These are phyloP conservation scores for Talaromyces sp. DNA, from an alignment of 2,329 filamentous ascomycete species.

Conservation along the genomic window DNA sequence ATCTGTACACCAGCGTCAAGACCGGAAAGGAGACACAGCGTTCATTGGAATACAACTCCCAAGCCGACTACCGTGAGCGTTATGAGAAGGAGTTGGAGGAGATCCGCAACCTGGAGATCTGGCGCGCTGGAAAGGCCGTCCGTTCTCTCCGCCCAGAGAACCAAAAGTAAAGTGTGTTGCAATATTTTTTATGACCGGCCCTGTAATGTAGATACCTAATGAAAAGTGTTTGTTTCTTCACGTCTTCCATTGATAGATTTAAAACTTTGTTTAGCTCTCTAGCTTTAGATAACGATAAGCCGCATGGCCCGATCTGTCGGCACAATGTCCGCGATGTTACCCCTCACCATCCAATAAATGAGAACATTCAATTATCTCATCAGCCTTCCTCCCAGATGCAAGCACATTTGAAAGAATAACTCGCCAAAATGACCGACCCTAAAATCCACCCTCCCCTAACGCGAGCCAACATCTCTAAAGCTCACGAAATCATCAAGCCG, in stretches of 20 bases:
- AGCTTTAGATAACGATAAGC: conserved; percentile 3
- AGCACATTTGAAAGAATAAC: background rate
- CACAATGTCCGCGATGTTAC: background rate
- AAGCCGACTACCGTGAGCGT: conserved; percentile 92
- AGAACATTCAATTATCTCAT: background rate
- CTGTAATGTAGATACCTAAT: conserved; percentile 21
- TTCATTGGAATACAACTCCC: conserved; percentile 94
- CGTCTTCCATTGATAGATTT: background rate
- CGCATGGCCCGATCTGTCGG: background rate
- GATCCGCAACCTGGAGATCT: conserved; percentile 98
- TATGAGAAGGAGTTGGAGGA: conserved; percentile 99
- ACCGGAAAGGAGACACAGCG: conserved; percentile 92
- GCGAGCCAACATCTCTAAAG: conserved; percentile 65
- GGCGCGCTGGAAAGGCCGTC: conserved; percentile 96
- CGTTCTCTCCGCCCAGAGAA: conserved; percentile 83
- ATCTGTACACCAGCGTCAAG: conserved; percentile 89
- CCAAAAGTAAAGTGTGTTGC: conserved; percentile 59
- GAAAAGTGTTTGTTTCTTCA: conserved; percentile 8
- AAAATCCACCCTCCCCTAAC: conserved; percentile 61
- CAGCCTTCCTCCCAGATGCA: background rate
- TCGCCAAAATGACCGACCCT: conserved; percentile 17
- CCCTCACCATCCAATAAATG: background rate
- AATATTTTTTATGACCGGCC: conserved; percentile 2
- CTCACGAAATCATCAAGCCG: conserved; percentile 67
- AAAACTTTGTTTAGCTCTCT: background rate